phyloP scores from a whole-genome alignment of 1,139 yeast genomes.

The Sporopachydermia cereana region DNA sequence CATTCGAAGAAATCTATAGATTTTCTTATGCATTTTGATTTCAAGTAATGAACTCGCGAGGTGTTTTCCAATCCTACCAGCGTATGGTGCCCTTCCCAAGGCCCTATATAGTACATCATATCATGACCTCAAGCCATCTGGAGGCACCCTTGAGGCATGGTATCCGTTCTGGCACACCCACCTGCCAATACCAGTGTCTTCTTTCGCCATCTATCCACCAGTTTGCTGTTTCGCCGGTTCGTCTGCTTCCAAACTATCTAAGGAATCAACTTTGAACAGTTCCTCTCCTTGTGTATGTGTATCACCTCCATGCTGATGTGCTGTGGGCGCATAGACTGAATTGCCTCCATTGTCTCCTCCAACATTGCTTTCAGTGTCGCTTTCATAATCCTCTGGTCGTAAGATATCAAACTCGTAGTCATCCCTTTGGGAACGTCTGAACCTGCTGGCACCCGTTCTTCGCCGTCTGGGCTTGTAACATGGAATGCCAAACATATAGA shows the following conservation, averaged over 20 bases:
- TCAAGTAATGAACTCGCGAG: too few relatives aligned
- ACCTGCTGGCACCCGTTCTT: conserved; percentile 21
- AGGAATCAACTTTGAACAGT: conserved; percentile 1
- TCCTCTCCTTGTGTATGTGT: background rate
- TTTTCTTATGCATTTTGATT: too few relatives aligned
- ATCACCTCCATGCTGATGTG: background rate
- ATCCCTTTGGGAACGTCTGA: conserved; percentile 50
- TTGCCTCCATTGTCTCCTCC: background rate
- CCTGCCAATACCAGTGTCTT: too few relatives aligned
- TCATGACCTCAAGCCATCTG: too few relatives aligned
- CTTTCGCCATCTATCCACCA: too few relatives aligned
- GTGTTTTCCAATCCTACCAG: too few relatives aligned
- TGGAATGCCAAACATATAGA: conserved; percentile 21
- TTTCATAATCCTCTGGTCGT: conserved; percentile 49
- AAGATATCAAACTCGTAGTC: conserved; percentile 74
- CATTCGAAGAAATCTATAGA: too few relatives aligned
- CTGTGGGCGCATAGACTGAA: background rate
- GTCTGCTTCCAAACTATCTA: background rate
- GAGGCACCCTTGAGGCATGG: too few relatives aligned
- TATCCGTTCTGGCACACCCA: too few relatives aligned
- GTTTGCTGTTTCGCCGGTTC: too few relatives aligned
- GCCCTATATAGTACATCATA: too few relatives aligned
- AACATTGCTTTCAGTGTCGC: background rate
- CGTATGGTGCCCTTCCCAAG: too few relatives aligned
- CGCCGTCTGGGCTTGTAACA: conserved; percentile 34